A percentile compares a stretch with the other conserved stretches of the same genome.
These are phyloP conservation scores for Flaveria brownii DNA, from an alignment of 129 eudicot genomes.

Conservation along the genomic window DNA sequence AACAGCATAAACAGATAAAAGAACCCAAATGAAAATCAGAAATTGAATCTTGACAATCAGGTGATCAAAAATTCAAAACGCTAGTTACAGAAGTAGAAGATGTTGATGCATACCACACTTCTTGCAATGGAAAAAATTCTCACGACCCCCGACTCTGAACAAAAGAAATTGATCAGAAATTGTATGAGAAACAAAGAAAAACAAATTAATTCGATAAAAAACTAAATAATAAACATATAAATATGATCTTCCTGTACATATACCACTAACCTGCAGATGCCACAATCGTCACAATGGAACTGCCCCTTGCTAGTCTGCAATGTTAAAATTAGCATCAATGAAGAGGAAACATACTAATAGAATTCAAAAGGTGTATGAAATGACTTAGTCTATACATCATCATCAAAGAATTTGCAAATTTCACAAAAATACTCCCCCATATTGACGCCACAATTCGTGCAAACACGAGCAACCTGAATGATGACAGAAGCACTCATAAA, in stretches of 20 bases:
- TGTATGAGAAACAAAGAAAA: conserved; percentile 6
- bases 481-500: conserved; percentile 5
- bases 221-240: conserved; percentile 5
- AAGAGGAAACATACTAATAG: conserved; percentile 6
- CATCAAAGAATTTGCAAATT: conserved; percentile 89
- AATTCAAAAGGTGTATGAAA: neutral
- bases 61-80: neutral
- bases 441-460: conserved; percentile 93
- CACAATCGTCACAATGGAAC: conserved; percentile 94
- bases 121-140: conserved; percentile 86
- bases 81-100: conserved; percentile 6
- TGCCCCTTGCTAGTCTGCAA: conserved; percentile 74
- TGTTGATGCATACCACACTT: conserved; percentile 71
- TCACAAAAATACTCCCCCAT: conserved; percentile 96
- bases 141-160: conserved; percentile 81
- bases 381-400: conserved; percentile 56
- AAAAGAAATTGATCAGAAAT: conserved; percentile 8
- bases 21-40: neutral
- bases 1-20: conserved; percentile 16
- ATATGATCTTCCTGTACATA: neutral
- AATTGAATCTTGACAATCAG: neutral
- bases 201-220: neutral
- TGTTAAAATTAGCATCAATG: conserved; percentile 20
- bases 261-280: conserved; percentile 84
- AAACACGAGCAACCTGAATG: conserved; percentile 69